Evolutionary conservation across 1,139 yeast species (phyloP).

Genomic region (Taphrina pruni): DNA sequence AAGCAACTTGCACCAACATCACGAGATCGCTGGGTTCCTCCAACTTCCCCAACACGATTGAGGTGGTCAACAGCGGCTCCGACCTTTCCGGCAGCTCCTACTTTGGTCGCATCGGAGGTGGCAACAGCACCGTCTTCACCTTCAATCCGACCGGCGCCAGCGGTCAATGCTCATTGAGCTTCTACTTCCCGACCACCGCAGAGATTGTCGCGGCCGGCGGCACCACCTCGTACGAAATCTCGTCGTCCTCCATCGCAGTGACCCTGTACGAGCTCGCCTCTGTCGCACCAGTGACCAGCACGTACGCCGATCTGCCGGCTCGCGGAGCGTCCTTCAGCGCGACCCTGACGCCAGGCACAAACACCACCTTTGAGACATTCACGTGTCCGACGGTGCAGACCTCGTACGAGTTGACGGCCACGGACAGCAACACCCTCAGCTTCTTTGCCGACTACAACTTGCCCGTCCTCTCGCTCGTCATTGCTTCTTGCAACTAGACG

Average conservation of each 20-base stretch:
- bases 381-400: conserved; percentile 25
- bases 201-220: conserved; percentile 25
- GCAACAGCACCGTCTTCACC: conserved; percentile 31
- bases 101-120: conserved; percentile 20
- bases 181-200: conserved; percentile 30
- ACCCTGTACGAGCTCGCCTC: conserved; percentile 32
- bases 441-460: conserved; percentile 33
- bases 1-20: conserved; percentile 30
- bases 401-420: conserved; percentile 33
- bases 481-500: conserved; percentile 15
- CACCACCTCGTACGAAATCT: conserved; percentile 17
- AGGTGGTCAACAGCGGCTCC: conserved; percentile 16
- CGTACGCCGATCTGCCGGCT: conserved; percentile 18
- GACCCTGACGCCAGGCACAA: conserved; percentile 29
- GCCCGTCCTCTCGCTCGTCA: conserved; percentile 12
- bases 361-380: conserved; percentile 28
- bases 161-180: conserved; percentile 29
- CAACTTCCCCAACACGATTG: conserved; percentile 28
- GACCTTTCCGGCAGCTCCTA: conserved; percentile 12
- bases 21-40: conserved; percentile 13
- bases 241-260: conserved; percentile 31
- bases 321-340: conserved; percentile 18
- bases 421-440: conserved; percentile 18
- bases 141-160: conserved; percentile 10
- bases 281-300: conserved; percentile 19